Evolutionary conservation across 2,329 filamentous ascomycete genomes (phyloP).

Genomic region (Cephalotrichum gorgonifer): DNA sequence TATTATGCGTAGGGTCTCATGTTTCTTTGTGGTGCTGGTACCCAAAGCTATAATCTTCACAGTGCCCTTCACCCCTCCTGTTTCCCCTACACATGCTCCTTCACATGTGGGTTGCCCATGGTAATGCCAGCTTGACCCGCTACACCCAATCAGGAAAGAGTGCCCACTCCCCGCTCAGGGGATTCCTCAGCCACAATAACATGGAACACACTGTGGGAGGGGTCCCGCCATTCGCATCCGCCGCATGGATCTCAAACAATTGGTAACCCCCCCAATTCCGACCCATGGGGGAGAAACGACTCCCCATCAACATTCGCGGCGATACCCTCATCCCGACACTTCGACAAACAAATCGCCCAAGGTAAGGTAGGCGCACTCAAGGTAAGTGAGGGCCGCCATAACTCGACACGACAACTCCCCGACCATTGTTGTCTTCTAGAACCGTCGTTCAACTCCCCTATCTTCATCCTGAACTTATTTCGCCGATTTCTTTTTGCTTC

Average conservation of each 20-base stretch:
- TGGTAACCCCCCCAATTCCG: background rate
- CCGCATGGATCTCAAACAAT: background rate
- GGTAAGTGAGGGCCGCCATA: background rate
- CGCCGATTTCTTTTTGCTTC: background rate
- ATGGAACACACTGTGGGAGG: background rate
- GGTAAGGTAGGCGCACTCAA: background rate
- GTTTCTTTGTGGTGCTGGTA: no score
- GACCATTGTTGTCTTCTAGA: background rate
- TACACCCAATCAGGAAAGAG: conserved; percentile 1
- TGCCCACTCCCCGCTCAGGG: background rate
- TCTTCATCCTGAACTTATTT: background rate
- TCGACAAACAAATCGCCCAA: conserved; percentile 1
- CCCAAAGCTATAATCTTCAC: no score
- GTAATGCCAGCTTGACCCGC: background rate
- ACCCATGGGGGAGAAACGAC: background rate
- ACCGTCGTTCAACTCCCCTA: background rate
- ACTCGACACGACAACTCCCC: background rate
- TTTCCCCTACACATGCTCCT: background rate
- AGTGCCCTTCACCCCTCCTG: no score
- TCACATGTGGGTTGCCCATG: conserved; percentile 6
- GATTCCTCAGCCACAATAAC: conserved; percentile 5
- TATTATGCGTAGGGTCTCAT: no score
- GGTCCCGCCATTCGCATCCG: background rate
- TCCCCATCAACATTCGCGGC: background rate
- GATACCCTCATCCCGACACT: background rate